phyloP scores from a whole-genome alignment of 495 filamentous ascomycete genomes.

The Umbilicaria muhlenbergii region DNA sequence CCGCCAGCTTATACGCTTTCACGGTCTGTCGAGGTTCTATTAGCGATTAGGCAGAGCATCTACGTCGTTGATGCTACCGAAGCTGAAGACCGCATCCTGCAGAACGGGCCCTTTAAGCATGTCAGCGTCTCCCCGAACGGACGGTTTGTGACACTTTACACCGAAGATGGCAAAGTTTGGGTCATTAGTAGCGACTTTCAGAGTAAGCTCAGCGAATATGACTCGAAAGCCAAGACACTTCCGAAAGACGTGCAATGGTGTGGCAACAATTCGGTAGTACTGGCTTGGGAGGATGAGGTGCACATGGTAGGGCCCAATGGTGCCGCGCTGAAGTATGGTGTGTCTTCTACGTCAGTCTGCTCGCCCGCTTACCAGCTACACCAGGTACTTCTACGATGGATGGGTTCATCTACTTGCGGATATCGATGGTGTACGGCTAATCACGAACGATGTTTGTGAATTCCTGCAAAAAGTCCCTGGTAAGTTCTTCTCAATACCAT shows the following conservation, averaged over 20 bases:
- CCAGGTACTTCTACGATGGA: slow-evolving; percentile 74
- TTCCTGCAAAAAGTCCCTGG: slow-evolving; percentile 84
- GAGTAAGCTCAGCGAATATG: slow-evolving; percentile 78
- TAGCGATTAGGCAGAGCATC: slow-evolving; percentile 74
- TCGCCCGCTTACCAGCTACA: background rate
- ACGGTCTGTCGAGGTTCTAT: slow-evolving; percentile 84
- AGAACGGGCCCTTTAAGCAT: slow-evolving; percentile 85
- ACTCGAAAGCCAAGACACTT: slow-evolving; percentile 67
- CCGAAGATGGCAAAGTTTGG: slow-evolving; percentile 71
- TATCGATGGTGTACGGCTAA: slow-evolving; percentile 70
- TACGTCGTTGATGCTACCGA: slow-evolving; percentile 77
- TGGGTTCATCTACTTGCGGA: slow-evolving; percentile 81
- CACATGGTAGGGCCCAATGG: slow-evolving; percentile 82
- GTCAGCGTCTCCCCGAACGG: slow-evolving; percentile 84
- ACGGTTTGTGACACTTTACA: slow-evolving; percentile 73
- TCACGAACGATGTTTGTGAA: slow-evolving; percentile 87
- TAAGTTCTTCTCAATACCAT: slow-evolving; percentile 10
- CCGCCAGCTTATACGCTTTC: slow-evolving; percentile 82
- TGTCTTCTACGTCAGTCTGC: background rate
- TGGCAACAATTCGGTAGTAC: slow-evolving; percentile 82
- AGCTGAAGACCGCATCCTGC: slow-evolving; percentile 75
- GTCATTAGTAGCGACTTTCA: slow-evolving; percentile 93
- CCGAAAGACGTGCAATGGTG: slow-evolving; percentile 91
- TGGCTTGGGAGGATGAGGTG: slow-evolving; percentile 98
- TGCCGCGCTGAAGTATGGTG: slow-evolving; percentile 45